phyloP scores from a whole-genome alignment of 768 basidiomycete genomes.

The Russula compacta region DNA sequence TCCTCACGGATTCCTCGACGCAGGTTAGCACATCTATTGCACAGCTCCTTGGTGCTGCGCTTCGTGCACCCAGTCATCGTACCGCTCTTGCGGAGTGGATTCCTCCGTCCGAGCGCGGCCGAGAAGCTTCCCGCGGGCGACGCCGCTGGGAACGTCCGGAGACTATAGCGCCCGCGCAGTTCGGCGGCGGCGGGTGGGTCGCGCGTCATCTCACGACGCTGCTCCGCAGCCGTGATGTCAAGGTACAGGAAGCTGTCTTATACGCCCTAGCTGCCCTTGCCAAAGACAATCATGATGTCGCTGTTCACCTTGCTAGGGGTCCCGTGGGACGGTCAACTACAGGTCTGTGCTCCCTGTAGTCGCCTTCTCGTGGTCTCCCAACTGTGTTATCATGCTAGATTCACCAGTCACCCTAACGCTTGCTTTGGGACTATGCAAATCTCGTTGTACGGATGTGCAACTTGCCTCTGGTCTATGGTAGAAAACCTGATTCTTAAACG shows the following conservation, averaged over 20 bases:
- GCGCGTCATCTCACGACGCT: slow-evolving; percentile 41
- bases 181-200: slow-evolving; percentile 46
- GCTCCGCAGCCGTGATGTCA: slow-evolving; percentile 42
- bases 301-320: slow-evolving; percentile 38
- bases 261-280: slow-evolving; percentile 56
- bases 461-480: slow-evolving; percentile 66
- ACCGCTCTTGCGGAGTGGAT: slow-evolving; percentile 50
- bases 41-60: slow-evolving; percentile 45
- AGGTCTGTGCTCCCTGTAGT: neutral
- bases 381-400: neutral
- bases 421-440: slow-evolving; percentile 47
- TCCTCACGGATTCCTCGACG: slow-evolving; percentile 38
- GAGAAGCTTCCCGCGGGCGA: slow-evolving; percentile 42
- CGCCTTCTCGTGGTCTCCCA: neutral
- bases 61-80: slow-evolving; percentile 45
- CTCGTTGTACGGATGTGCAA: slow-evolving; percentile 51
- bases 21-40: slow-evolving; percentile 44
- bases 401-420: slow-evolving; percentile 33
- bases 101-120: slow-evolving; percentile 45
- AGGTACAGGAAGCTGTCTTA: slow-evolving; percentile 60
- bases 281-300: slow-evolving; percentile 50
- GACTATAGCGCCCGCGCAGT: slow-evolving; percentile 29
- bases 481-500: slow-evolving; percentile 1
- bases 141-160: slow-evolving; percentile 70
- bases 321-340: slow-evolving; percentile 4